Evolutionary conservation across 1,139 yeast genomes (phyloP).

Genomic region (Candida glucosophila): DNA sequence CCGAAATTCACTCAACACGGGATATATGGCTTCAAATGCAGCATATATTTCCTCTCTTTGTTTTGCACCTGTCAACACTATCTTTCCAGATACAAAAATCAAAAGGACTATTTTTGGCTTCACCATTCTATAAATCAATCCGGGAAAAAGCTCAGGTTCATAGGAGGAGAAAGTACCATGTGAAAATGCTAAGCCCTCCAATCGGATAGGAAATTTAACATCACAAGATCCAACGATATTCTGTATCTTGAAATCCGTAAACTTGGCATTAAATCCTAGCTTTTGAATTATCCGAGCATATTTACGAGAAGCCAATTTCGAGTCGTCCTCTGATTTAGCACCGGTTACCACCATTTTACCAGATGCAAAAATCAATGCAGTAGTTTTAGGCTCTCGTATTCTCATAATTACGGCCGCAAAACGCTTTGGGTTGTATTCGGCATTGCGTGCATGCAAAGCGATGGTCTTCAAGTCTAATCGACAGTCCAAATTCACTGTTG

Average conservation of each 20-base stretch:
- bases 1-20: slow-evolving; percentile 96
- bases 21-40: slow-evolving; percentile 96
- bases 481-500: slow-evolving; percentile 95
- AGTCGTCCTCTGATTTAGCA: slow-evolving; percentile 97
- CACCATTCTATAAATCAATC: slow-evolving; percentile 98
- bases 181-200: slow-evolving; percentile 95
- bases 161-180: slow-evolving; percentile 99
- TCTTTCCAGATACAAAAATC: slow-evolving; percentile 95
- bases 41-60: slow-evolving; percentile 98
- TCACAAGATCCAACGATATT: slow-evolving; percentile 98
- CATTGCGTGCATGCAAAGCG: slow-evolving; percentile 98
- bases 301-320: slow-evolving; percentile 92
- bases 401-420: slow-evolving; percentile 99
- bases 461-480: slow-evolving; percentile 92
- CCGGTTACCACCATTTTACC: slow-evolving; percentile 99
- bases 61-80: slow-evolving; percentile 97
- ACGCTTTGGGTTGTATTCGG: slow-evolving; percentile 95
- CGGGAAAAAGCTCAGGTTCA: slow-evolving; percentile 98
- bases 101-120: slow-evolving; percentile 94
- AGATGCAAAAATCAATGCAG: slow-evolving; percentile 95
- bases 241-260: slow-evolving; percentile 95
- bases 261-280: slow-evolving; percentile 91
- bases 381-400: slow-evolving; percentile 96
- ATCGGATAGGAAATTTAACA: slow-evolving; percentile 92
- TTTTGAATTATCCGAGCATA: slow-evolving; percentile 97